Base-by-base conservation (phyloP, 345 rosid species). In the Streptanthus diversifolius region DNA sequence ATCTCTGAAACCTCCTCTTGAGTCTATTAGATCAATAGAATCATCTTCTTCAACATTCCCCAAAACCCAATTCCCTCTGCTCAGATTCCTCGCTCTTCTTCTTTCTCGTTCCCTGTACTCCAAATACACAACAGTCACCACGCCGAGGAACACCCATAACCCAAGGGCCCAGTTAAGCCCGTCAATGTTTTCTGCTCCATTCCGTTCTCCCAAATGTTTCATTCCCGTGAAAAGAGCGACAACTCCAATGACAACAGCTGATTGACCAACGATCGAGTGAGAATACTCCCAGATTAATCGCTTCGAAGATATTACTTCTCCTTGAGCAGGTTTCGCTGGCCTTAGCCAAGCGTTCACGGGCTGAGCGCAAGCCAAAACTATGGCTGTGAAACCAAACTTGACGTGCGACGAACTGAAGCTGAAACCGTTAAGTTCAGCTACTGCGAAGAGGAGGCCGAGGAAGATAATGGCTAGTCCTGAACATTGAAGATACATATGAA, bases 401-500 rank as follows among this genome's bases (percentile, higher is more conserved):
- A 90, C 99, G 62, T 95, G 99, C 11, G 87, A 57, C 8, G 95
- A 90, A 36, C 80, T 85, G 30, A 87, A 70, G 71, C 63, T 81
- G 68, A 91, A 85, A 35, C 96, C 99, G 2, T 80, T 84, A 45
- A 95, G 97, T 60, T 95, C 97, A 63, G 95, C 99, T 47, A 95
- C 91, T 0, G 96, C 96, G 45, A 95, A 95, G 53, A 90, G 90
- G 83, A 91, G 87, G 65, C 89, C 97, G 19, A 90, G 91, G 32
- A 88, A 79, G 82, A 85, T 82, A 49, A 91, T 95, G 19, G 93
- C 90, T 76, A 95, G 72, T 74, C 97, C 96, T 14, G 95, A 91
- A 67, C 89, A 91, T 64, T 90, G 96, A 81, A 95, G 82, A 71
- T 91, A 95, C 78, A 89, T 90, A 77, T 95, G 99, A 76, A 87